Evolutionary conservation across 768 basidiomycete genomes (phyloP).

Genomic region (Pulveroboletus sp.): DNA sequence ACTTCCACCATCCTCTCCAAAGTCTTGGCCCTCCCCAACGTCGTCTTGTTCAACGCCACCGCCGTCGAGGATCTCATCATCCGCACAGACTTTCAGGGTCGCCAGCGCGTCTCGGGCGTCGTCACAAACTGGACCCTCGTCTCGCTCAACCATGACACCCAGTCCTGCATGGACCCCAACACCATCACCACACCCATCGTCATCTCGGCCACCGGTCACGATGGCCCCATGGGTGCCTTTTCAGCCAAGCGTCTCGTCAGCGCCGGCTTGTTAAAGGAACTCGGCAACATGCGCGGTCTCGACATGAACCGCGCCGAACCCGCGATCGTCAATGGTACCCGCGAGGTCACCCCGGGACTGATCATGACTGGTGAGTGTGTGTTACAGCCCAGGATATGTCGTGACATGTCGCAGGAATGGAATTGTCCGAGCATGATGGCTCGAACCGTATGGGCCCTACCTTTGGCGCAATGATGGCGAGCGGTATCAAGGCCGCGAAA

Average conservation of each 20-base stretch:
- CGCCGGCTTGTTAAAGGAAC: constrained; percentile 66
- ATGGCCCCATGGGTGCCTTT: constrained; percentile 81
- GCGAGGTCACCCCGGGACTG: constrained; percentile 73
- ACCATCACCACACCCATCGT: constrained; percentile 79
- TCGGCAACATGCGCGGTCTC: constrained; percentile 77
- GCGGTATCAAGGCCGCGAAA: constrained; percentile 69
- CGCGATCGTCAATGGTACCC: constrained; percentile 73
- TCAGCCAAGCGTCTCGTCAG: constrained; percentile 77
- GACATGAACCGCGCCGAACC: constrained; percentile 85
- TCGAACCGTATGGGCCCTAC: constrained; percentile 77
- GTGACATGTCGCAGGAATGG: constrained; percentile 56
- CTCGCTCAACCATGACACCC: constrained; percentile 65
- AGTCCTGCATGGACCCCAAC: constrained; percentile 78
- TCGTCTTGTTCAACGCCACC: constrained; percentile 75
- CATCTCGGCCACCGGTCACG: constrained; percentile 72
- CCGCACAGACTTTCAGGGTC: constrained; percentile 45
- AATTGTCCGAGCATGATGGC: constrained; percentile 79
- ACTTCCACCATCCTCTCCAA: constrained; percentile 73
- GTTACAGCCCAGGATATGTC: neutral
- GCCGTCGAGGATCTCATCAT: constrained; percentile 81
- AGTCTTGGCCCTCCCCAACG: constrained; percentile 68
- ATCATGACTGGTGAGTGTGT: constrained; percentile 61
- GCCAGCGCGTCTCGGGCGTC: constrained; percentile 48
- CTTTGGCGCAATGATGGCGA: constrained; percentile 78
- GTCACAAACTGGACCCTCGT: constrained; percentile 56